Base-by-base conservation (phyloP, 179 eudicot genomes). In the Spergularia azorica region DNA sequence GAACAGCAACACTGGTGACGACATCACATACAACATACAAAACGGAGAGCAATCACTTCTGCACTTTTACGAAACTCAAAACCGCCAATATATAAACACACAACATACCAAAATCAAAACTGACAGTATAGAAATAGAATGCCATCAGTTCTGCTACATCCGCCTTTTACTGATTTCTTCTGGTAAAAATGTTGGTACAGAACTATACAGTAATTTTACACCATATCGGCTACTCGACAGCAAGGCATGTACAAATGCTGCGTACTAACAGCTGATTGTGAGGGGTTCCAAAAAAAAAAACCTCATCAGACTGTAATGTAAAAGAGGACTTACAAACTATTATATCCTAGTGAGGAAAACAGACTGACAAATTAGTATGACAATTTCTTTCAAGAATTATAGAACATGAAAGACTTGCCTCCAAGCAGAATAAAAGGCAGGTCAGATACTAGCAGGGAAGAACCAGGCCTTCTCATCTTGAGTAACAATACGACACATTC, bases 391-490 rank as follows among this genome's bases (percentile, higher is more conserved):
- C 46, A 71, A 38, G 36, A 9, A 41, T 21, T 21, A 78, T 73
- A 72, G 78, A 67, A 64, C 43, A 82, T 73, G 48, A 66, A 59
- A 72, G 73, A 76, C 79, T 58, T 41, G 66, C 73, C 81, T 77
- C 73, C 80, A 64, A 52, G 80, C 58, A 41, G 18, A 32, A 50
- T 38, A 48, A n/a, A 52, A 54, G 65, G 63, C 56, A 76, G 71
- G 71, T 73, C 67, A 64, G 72, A 65, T 14, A 2, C 13, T 60
- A 60, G 20, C 70, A 60, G 51, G 77, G 41, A 51, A 39, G 64
- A 58, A 63, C 68, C 54, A 52, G 76, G 61, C 76, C 76, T 55
- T 71, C 79, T 75, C 18, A 48, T 52, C 75, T 52, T 18, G 70
- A 70, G 63, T 54, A 52, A 15, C 32, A 77, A 55, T 15, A 39